phyloP scores from a whole-genome alignment of 257 asterid genomes.

The Jasminum sambac region DNA sequence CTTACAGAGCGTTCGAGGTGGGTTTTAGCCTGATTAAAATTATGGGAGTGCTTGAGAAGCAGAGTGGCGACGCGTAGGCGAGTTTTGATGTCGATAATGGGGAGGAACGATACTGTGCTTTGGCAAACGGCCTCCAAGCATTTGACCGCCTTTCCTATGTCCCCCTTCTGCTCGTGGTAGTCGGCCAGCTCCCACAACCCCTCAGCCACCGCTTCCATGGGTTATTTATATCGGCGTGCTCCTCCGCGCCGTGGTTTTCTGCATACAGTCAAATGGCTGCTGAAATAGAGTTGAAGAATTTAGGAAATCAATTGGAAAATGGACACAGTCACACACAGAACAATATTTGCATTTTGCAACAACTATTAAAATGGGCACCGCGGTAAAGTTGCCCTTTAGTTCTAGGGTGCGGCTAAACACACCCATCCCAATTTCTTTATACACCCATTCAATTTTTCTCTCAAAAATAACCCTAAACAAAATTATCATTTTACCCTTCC shows the following conservation, averaged over 20 bases:
- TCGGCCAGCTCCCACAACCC: conserved; percentile 96
- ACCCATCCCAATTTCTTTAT: too few relatives aligned
- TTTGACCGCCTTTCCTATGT: conserved; percentile 77
- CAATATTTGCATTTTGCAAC: too few relatives aligned
- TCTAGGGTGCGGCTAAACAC: too few relatives aligned
- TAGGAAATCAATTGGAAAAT: background rate
- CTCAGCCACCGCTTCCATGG: conserved; percentile 93
- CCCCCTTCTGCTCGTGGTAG: conserved; percentile 74
- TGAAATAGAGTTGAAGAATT: background rate
- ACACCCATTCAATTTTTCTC: too few relatives aligned
- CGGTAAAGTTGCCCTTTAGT: too few relatives aligned
- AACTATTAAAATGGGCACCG: too few relatives aligned
- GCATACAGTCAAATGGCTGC: background rate
- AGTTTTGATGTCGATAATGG: conserved; percentile 82
- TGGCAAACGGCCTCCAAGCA: conserved; percentile 97
- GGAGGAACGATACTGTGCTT: conserved; percentile 78
- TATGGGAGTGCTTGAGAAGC: conserved; percentile 86
- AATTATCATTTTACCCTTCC: too few relatives aligned
- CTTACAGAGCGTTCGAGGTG: conserved; percentile 90
- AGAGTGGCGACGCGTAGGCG: conserved; percentile 85
- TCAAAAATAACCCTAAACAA: too few relatives aligned
- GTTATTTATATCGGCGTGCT: conserved; percentile 15
- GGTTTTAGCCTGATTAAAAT: conserved; percentile 84
- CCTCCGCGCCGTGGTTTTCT: background rate
- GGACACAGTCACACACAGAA: too few relatives aligned